phyloP scores from a whole-genome alignment of 768 basidiomycete genomes.

The Leccinum sublutescens region DNA sequence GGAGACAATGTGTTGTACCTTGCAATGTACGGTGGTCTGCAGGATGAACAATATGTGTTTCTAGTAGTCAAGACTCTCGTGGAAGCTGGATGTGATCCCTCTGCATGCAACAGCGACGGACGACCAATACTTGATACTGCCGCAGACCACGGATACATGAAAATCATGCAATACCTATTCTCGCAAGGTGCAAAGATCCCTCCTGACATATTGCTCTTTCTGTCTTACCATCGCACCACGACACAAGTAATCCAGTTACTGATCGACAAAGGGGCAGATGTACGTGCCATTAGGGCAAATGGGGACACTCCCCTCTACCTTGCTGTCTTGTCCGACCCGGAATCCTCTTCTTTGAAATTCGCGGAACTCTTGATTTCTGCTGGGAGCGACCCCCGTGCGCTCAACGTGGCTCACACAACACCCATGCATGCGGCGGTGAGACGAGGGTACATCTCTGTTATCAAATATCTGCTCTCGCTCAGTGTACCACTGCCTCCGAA shows the following conservation, averaged over 20 bases:
- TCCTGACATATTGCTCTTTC: neutral
- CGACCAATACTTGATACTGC: fast-evolving
- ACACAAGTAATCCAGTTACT: neutral
- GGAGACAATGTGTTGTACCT: neutral
- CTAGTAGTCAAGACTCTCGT: neutral
- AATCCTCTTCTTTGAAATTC: neutral
- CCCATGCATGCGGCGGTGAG: neutral
- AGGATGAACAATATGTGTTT: fast-evolving
- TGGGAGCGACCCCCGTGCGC: neutral
- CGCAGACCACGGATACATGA: neutral
- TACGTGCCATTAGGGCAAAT: neutral
- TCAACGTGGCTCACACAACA: neutral
- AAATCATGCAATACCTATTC: neutral
- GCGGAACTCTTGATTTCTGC: neutral
- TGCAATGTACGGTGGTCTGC: fast-evolving
- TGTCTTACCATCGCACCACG: neutral
- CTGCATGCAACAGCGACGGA: neutral
- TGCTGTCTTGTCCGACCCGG: fast-evolving
- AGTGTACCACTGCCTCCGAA: neutral
- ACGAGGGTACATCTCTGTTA: neutral
- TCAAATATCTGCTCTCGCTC: neutral
- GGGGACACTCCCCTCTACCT: neutral
- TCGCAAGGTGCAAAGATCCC: neutral
- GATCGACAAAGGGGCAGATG: neutral
- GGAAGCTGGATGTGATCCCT: neutral